Conservation (phyloP, 345 rosid species). For the Brassica rapa region DNA sequence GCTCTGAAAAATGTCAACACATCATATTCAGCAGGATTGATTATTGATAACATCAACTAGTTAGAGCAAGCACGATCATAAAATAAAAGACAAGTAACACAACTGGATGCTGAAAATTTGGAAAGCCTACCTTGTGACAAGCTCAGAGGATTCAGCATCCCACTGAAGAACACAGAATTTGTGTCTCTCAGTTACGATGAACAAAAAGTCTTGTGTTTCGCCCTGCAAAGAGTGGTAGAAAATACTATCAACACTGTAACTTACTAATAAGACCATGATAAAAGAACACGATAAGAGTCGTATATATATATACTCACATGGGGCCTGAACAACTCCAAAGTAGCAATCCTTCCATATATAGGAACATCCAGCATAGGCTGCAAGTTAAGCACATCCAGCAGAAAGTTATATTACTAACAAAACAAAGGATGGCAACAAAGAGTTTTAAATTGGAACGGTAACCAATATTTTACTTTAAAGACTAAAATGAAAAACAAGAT, state of each 20-base stretch:
- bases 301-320: conserved; percentile 60
- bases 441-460: neutral
- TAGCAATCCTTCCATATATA: conserved; percentile 96
- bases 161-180: conserved; percentile 98
- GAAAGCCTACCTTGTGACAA: conserved; percentile 68
- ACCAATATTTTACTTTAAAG: neutral
- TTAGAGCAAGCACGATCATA: neutral
- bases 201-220: conserved; percentile 90
- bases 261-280: conserved; percentile 5
- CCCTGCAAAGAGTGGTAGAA: conserved; percentile 54
- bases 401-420: neutral
- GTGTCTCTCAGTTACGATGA: conserved; percentile 93
- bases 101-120: neutral
- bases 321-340: conserved; percentile 90
- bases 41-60: neutral
- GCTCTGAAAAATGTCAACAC: conserved; percentile 56
- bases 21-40: conserved; percentile 1
- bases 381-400: conserved; percentile 80
- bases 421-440: neutral
- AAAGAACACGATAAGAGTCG: neutral
- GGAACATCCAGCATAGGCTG: conserved; percentile 99
- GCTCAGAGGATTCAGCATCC: conserved; percentile 90
- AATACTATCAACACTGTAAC: conserved; percentile 10
- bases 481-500: neutral
- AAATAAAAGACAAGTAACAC: neutral